Evolutionary conservation across 257 asterid species (phyloP).

Genomic region (Eustoma russellianum): DNA sequence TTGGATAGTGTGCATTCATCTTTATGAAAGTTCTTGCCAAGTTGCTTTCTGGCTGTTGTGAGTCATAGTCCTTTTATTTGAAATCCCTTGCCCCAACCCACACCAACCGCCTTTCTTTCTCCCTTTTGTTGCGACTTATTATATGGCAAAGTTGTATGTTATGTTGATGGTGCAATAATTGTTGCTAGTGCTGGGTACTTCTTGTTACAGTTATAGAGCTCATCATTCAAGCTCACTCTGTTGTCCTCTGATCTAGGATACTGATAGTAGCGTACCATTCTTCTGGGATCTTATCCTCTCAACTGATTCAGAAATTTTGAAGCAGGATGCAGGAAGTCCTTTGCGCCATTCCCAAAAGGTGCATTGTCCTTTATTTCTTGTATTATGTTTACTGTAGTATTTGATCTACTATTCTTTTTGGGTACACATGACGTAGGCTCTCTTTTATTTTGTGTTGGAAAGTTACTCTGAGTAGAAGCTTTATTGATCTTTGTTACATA

Average conservation of each 20-base stretch:
- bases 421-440: no score
- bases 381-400: not conserved
- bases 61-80: no score
- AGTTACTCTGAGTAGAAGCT: no score
- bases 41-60: constrained; percentile 66
- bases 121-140: not conserved
- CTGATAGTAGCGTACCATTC: constrained; percentile 72
- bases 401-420: no score
- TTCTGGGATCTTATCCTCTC: constrained; percentile 85
- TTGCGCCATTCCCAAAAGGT: constrained; percentile 96
- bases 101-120: not conserved
- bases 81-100: not conserved
- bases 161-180: no score
- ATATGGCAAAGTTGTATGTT: not conserved
- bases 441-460: no score
- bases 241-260: constrained; percentile 35
- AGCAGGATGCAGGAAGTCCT: constrained; percentile 80
- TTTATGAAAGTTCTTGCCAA: constrained; percentile 55
- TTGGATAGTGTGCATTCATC: constrained; percentile 73
- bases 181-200: not conserved
- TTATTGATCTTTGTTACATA: no score
- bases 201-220: not conserved
- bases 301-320: constrained; percentile 59
- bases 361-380: not conserved
- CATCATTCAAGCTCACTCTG: constrained; percentile 5